Base-by-base conservation (phyloP, 78 protist genomes). In the Planoprotostelium fungivorum region DNA sequence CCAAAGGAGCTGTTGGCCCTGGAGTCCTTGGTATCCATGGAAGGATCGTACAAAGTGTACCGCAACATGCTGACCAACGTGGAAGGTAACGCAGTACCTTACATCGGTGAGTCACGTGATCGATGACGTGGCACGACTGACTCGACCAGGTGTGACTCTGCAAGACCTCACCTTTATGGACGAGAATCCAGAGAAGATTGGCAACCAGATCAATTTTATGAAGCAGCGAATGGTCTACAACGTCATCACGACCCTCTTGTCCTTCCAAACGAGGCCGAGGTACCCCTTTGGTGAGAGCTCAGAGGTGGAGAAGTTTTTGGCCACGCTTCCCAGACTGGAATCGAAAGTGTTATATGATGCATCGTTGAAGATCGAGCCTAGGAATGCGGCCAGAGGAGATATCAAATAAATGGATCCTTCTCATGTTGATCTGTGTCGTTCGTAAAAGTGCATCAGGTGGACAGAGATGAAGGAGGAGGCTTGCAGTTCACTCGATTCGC, bases 121-220 rank as follows among this genome's bases (percentile, higher is more conserved):
- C 16, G 31, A 51, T 51, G 73, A 25, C 73, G 16, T 16, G 16
- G 5, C 73, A 51, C 16, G 31, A 51, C 16, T 16, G 16, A 25
- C 31, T 51, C 73, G 73, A 51, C 73, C 83, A 35, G 91, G 91
- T 38, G 89, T 92, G 9, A 90, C 89, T 35, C 34, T 92, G 0
- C 38, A 86, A 23, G 94, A 92, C 90, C 35, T 92, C n/a, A 92
- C 94, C 9, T 92, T 92, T 29, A 92, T 89, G 1, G 94, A 92
- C 63, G 94, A 92, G 35, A 92, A 92, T 73, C 91, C 91, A 36
- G 90, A 92, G 39, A 92, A 90, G 35, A 85, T 92, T 63, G 88
- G 92, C 28, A 16, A 51, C 16, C 73, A 51, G 73, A 51, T 51
- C 73, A 51, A 51, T 16, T 51, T 51, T 51, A 16, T 51, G 31